Percentiles rank a stretch among this genome's conserved stretches.
phyloP scores from a whole-genome alignment of 129 eudicot species.

The Smallanthus sonchifolius region DNA sequence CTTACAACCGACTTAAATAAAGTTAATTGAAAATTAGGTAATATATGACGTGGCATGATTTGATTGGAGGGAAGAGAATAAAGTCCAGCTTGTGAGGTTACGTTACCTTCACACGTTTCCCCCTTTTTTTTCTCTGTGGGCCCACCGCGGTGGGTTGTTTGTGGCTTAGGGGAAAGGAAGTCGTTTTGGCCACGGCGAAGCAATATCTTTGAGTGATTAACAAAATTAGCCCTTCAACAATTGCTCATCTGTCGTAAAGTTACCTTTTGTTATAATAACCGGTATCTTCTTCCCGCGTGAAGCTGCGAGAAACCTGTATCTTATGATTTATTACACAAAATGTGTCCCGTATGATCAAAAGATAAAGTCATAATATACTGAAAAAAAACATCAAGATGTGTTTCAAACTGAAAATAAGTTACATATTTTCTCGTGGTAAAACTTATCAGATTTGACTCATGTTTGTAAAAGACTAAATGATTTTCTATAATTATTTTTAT shows the following conservation, averaged over 20 bases:
- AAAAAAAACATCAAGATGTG: too few species aligned
- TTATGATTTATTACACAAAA: too few species aligned
- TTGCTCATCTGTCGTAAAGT: not conserved
- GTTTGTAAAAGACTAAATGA: too few species aligned
- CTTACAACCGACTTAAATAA: conserved; percentile 28
- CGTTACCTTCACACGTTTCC: conserved; percentile 15
- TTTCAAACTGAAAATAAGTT: too few species aligned
- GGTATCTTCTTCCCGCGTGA: too few species aligned
- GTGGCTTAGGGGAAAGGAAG: conserved; percentile 15
- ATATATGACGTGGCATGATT: conserved; percentile 38
- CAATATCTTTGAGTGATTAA: conserved; percentile 1
- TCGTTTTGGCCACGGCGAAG: conserved; percentile 21
- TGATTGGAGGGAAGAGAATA: conserved; percentile 26
- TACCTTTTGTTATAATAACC: not conserved
- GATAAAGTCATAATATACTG: too few species aligned
- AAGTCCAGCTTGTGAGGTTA: conserved; percentile 28
- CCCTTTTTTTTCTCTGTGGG: not conserved
- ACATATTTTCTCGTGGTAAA: too few species aligned
- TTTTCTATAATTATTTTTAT: too few species aligned
- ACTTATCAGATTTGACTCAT: too few species aligned
- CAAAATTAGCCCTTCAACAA: conserved; percentile 18
- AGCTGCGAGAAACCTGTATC: too few species aligned
- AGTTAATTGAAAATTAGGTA: not conserved
- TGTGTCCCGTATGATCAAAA: too few species aligned
- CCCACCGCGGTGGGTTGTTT: not conserved